Evolutionary conservation across 306 rosid species (phyloP).

Genomic region (Lathyrus tuberosus): DNA sequence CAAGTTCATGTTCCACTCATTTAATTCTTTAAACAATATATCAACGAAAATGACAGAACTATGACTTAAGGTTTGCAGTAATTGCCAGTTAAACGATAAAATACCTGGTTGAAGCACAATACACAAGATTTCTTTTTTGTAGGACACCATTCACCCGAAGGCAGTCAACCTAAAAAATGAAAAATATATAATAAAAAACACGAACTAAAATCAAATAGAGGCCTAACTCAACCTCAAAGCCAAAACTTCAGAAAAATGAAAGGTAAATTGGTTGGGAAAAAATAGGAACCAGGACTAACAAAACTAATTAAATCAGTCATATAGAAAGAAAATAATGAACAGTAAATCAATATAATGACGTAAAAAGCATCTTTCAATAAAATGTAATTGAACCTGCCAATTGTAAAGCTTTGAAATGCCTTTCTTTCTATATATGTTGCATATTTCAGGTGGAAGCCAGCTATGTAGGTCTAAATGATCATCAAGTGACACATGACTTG

Average conservation of each 20-base stretch:
- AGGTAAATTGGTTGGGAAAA: not conserved
- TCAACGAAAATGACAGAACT: constrained; percentile 26
- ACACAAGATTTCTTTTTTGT: constrained; percentile 92
- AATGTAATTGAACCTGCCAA: constrained; percentile 77
- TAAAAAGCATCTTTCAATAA: constrained; percentile 24
- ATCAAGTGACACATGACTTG: constrained; percentile 56
- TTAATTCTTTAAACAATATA: constrained; percentile 15
- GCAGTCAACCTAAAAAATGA: constrained; percentile 76
- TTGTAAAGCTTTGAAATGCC: constrained; percentile 82
- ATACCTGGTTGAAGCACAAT: constrained; percentile 98
- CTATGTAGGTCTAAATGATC: constrained; percentile 60
- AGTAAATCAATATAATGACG: constrained; percentile 16
- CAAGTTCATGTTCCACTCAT: constrained; percentile 16
- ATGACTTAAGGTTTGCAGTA: constrained; percentile 21
- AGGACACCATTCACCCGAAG: constrained; percentile 90
- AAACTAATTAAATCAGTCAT: constrained; percentile 3
- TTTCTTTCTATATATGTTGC: constrained; percentile 72
- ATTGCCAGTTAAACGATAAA: constrained; percentile 34
- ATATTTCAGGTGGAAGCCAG: constrained; percentile 92
- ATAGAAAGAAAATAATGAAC: constrained; percentile 19
- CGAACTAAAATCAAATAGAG: constrained; percentile 26
- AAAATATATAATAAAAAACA: constrained; percentile 2
- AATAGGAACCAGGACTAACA: constrained; percentile 11
- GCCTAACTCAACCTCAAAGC: constrained; percentile 29
- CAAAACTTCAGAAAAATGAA: constrained; percentile 4